Conservation (phyloP, 371 early-diverging fungal species). For the Globomyces sp. region DNA sequence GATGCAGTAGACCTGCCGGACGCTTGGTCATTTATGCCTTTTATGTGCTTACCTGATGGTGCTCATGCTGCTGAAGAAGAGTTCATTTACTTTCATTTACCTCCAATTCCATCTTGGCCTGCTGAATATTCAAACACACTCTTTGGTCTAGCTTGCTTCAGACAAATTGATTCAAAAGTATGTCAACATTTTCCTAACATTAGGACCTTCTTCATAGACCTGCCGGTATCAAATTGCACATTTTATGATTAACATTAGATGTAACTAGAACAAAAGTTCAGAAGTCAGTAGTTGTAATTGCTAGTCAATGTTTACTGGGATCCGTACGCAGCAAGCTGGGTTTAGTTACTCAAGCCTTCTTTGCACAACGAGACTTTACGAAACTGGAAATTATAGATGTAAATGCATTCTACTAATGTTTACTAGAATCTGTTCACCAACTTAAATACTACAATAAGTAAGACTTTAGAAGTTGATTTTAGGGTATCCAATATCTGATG, state of each 20-base stretch:
- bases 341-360: slow-evolving; percentile 76
- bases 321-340: slow-evolving; percentile 71
- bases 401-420: slow-evolving; percentile 16
- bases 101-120: slow-evolving; percentile 70
- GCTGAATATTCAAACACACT: slow-evolving; percentile 54
- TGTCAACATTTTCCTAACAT: neutral
- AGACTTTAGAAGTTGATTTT: slow-evolving; percentile 25
- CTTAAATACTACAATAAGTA: slow-evolving; percentile 53
- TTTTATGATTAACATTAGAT: slow-evolving; percentile 53
- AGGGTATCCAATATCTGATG: slow-evolving; percentile 53
- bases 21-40: slow-evolving; percentile 74
- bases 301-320: slow-evolving; percentile 66
- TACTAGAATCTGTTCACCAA: slow-evolving; percentile 65
- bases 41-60: slow-evolving; percentile 62
- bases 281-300: slow-evolving; percentile 25
- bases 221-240: neutral
- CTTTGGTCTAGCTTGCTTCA: slow-evolving; percentile 82
- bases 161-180: slow-evolving; percentile 68
- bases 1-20: slow-evolving; percentile 64
- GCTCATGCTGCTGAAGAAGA: slow-evolving; percentile 77
- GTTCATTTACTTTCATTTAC: slow-evolving; percentile 81
- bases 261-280: slow-evolving; percentile 73
- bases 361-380: slow-evolving; percentile 76
- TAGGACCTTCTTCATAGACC: slow-evolving; percentile 12
- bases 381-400: slow-evolving; percentile 72